Evolutionary conservation across 306 rosid species (phyloP), one percentile per base, ranked within the genome.

Genomic region (Sechiopsis laciniata): DNA sequence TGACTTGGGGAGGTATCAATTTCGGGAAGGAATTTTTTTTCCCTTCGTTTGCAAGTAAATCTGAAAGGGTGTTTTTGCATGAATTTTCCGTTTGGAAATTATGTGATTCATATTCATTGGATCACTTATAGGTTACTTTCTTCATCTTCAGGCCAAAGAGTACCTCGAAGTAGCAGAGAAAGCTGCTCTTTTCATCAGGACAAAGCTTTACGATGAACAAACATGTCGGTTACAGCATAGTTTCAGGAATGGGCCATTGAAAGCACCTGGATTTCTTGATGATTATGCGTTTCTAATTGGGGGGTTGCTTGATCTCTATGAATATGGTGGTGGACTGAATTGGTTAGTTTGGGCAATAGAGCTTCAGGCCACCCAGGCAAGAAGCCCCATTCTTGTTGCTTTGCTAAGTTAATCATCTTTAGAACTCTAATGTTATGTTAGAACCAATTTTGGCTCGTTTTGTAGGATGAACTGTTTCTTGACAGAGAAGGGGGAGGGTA

Each of bases 401-500:
- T 10, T 24, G 50, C 48, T 9, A 35, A 55, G 26, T 35, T 15
- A 16, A 32, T 32, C n/a, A 20, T 32, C 53, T 32, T 55, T 32
- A 26, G 64, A 55, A 10, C 17, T 53, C 55, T 4, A 2, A 21
- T 40, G 21, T 15, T 29, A 20, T 40, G 26, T 40, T 5, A 8
- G 54, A 57, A 71, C 52, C 4, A 2, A 32, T 52, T 29, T 53
- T 16, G 75, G 24, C 2, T 71, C 48, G n/a, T 4, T 85, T 57
- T 81, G 81, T 90, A 90, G 98, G 97, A 88, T 84, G 85, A 91
- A 72, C 78, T 93, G 72, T 93, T 93, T 85, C 90, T 88, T 83
- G 98, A 93, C 83, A 86, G 53, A 79, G 85, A 85, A 59, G 96
- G 98, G 67, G 98, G 98, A 22, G 96, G 94, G 71, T 93, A 93